phyloP scores from a whole-genome alignment of 176 grass and related monocot genomes.

The Panicum miliaceum region DNA sequence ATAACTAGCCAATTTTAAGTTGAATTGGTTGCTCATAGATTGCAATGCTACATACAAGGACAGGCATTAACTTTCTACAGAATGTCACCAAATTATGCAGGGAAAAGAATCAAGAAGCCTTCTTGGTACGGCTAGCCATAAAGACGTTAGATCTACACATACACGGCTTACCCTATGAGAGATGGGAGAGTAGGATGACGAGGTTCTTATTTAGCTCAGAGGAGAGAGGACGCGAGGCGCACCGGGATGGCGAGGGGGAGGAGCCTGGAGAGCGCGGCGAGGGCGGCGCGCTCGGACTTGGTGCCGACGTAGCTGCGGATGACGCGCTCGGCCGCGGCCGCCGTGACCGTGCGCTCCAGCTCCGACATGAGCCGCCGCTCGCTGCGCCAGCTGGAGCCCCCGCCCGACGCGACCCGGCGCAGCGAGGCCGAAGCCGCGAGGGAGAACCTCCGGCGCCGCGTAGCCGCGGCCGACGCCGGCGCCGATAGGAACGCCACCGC shows the following conservation, averaged over 20 bases:
- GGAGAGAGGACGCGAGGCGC: background rate
- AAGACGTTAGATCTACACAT: background rate
- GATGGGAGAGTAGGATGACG: background rate
- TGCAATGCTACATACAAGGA: background rate
- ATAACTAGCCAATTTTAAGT: background rate
- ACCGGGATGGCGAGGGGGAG: conserved; percentile 77
- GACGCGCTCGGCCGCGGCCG: conserved; percentile 67
- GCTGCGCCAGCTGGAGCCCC: conserved; percentile 61
- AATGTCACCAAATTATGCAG: background rate
- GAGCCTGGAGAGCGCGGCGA: conserved; percentile 76
- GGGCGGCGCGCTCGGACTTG: conserved; percentile 78
- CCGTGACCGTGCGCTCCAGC: conserved; percentile 64
- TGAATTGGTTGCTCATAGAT: background rate
- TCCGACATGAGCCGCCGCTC: conserved; percentile 72
- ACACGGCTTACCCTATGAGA: background rate
- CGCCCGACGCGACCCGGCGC: conserved; percentile 41
- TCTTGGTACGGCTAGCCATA: background rate
- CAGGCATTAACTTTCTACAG: background rate
- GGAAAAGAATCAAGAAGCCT: background rate
- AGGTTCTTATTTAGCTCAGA: background rate
- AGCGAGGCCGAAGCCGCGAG: conserved; percentile 26
- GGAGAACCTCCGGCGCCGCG: conserved; percentile 12
- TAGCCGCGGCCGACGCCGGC: background rate
- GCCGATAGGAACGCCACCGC: conserved; percentile 38
- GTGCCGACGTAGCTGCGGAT: conserved; percentile 72